These are phyloP conservation scores for Aspergillus intermedius DNA, from an alignment of 2,329 filamentous ascomycete species.

Conservation along the genomic window DNA sequence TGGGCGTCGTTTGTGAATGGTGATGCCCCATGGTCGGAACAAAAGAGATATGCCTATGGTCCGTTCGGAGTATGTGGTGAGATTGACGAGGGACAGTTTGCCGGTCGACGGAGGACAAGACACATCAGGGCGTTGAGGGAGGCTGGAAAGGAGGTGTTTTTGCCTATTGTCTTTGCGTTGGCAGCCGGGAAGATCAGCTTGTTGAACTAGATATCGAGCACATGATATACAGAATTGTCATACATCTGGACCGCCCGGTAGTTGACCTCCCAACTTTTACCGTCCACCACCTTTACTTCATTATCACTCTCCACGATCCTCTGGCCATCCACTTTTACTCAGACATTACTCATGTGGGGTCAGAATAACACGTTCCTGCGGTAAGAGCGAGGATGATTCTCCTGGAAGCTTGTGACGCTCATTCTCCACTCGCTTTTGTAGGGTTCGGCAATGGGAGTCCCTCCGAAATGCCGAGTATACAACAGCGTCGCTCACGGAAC, in stretches of 20 bases:
- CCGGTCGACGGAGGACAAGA: slow-evolving; percentile 25
- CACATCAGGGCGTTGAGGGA: slow-evolving; percentile 25
- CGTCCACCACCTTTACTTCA: too few relatives aligned
- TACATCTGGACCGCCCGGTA: too few relatives aligned
- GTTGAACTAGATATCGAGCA: slow-evolving; percentile 24
- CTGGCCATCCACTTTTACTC: slow-evolving; percentile 20
- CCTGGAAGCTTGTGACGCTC: neutral
- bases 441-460: slow-evolving; percentile 18
- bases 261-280: too few relatives aligned
- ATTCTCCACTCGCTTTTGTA: slow-evolving; percentile 5
- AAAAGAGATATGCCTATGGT: slow-evolving; percentile 33
- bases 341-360: slow-evolving; percentile 30
- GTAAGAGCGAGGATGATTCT: neutral
- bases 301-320: neutral
- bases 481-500: neutral
- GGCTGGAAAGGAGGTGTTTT: slow-evolving; percentile 23
- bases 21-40: slow-evolving; percentile 30
- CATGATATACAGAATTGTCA: too few relatives aligned
- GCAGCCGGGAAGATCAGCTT: slow-evolving; percentile 40
- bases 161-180: slow-evolving; percentile 25
- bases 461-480: slow-evolving; percentile 15
- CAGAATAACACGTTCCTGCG: neutral
- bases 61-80: slow-evolving; percentile 32
- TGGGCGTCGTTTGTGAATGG: slow-evolving; percentile 38
- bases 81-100: slow-evolving; percentile 27